phyloP scores from a whole-genome alignment of 1,284 basidiomycete species.

The Ceratobasidium sp. region DNA sequence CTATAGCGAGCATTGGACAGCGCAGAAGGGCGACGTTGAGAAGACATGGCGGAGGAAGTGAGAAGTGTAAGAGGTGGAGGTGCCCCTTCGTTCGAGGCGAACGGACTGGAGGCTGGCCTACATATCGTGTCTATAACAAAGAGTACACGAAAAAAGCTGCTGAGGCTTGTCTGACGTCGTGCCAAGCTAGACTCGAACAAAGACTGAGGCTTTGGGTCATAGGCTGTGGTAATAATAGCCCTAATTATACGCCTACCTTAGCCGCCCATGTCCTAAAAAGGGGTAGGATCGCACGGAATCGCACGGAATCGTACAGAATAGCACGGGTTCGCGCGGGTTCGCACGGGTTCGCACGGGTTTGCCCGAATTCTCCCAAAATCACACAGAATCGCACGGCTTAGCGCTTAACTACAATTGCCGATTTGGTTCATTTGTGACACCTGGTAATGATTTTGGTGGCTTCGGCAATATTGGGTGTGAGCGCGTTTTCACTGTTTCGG shows the following conservation, averaged over 20 bases:
- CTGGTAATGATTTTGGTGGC: too few relatives aligned
- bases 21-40: not conserved
- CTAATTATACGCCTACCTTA: not conserved
- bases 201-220: not conserved
- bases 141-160: too few relatives aligned
- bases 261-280: not conserved
- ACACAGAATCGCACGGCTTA: not conserved
- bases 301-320: not conserved
- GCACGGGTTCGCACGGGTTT: not conserved
- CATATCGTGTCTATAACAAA: too few relatives aligned
- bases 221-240: not conserved
- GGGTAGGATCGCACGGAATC: not conserved
- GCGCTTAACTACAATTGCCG: not conserved
- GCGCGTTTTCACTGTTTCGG: too few relatives aligned
- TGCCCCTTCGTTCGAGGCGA: not conserved
- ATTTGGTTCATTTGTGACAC: not conserved
- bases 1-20: not conserved
- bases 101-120: not conserved
- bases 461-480: too few relatives aligned
- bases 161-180: too few relatives aligned
- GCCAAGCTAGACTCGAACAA: not conserved
- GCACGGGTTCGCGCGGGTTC: not conserved
- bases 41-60: not conserved
- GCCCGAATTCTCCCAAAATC: not conserved
- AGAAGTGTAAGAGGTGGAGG: not conserved